These are phyloP conservation scores for Rhodotorula paludigena DNA, from an alignment of 768 basidiomycete genomes.

Conservation along the genomic window DNA sequence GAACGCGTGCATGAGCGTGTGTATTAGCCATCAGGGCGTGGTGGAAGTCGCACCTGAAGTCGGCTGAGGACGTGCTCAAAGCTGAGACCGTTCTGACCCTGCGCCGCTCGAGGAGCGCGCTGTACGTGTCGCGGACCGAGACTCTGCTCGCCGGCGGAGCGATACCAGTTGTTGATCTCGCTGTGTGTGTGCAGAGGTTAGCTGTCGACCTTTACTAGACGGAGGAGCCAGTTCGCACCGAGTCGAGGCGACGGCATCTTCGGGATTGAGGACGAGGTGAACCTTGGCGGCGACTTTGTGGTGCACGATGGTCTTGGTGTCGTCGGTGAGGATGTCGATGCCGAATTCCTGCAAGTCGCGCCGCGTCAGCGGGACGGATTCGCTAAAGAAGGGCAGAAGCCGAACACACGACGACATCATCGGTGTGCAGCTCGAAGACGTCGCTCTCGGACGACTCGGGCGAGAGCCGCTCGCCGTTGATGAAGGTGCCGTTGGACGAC, in stretches of 20 bases:
- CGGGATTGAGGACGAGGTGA: slow-evolving; percentile 76
- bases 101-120: neutral
- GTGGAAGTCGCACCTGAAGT: slow-evolving; percentile 56
- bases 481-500: slow-evolving; percentile 96
- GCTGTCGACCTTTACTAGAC: slow-evolving; percentile 7
- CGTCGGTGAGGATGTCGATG: slow-evolving; percentile 97
- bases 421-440: slow-evolving; percentile 86
- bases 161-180: slow-evolving; percentile 40
- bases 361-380: neutral
- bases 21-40: no score
- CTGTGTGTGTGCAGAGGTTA: slow-evolving; percentile 26
- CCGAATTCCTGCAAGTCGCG: slow-evolving; percentile 74
- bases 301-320: slow-evolving; percentile 95
- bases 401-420: slow-evolving; percentile 82
- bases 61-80: slow-evolving; percentile 88
- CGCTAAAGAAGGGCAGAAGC: neutral
- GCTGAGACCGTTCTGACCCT: slow-evolving; percentile 57
- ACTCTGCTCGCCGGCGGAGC: slow-evolving; percentile 28
- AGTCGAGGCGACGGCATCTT: slow-evolving; percentile 58
- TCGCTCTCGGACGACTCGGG: slow-evolving; percentile 84
- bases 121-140: neutral
- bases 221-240: slow-evolving; percentile 28
- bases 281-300: slow-evolving; percentile 97
- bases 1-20: neutral
- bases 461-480: slow-evolving; percentile 88